Evolutionary conservation across 2,329 filamentous ascomycete species (phyloP).

Genomic region (Dothideomycetes sp.): DNA sequence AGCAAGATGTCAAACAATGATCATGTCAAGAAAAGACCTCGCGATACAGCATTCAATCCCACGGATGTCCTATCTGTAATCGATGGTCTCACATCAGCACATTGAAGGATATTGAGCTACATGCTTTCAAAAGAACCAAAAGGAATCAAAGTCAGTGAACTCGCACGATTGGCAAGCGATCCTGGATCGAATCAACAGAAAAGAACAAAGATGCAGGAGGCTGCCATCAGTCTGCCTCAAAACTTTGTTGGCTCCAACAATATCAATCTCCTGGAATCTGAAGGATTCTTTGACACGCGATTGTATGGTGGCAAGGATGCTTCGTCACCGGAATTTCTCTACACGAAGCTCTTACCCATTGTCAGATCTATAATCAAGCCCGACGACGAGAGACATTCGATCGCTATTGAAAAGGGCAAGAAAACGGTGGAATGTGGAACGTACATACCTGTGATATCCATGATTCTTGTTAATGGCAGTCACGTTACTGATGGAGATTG

Average conservation of each 20-base stretch:
- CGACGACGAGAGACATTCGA: slow-evolving; percentile 76
- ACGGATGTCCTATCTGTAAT: slow-evolving; percentile 92
- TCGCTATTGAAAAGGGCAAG: slow-evolving; percentile 78
- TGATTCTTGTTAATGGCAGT: slow-evolving; percentile 89
- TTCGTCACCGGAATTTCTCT: slow-evolving; percentile 96
- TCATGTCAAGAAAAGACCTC: no score
- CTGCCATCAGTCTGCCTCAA: slow-evolving; percentile 90
- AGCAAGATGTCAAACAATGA: no score
- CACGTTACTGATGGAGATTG: slow-evolving; percentile 98
- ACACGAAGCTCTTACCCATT: slow-evolving; percentile 88
- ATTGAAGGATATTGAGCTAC: slow-evolving; percentile 90
- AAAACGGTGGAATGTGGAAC: slow-evolving; percentile 79
- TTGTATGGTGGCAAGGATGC: slow-evolving; percentile 85
- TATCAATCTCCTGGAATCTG: slow-evolving; percentile 87
- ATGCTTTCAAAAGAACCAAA: slow-evolving; percentile 91
- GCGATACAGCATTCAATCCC: slow-evolving; percentile 96
- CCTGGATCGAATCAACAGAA: slow-evolving; percentile 93
- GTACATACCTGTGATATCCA: slow-evolving; percentile 79
- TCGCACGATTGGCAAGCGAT: slow-evolving; percentile 85
- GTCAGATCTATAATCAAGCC: slow-evolving; percentile 75
- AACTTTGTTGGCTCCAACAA: slow-evolving; percentile 97
- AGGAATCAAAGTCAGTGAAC: slow-evolving; percentile 91
- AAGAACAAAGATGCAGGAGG: slow-evolving; percentile 83
- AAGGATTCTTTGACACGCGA: slow-evolving; percentile 95
- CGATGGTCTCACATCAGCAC: slow-evolving; percentile 91